Percentiles rank a stretch among this genome's conserved stretches.
Evolutionary conservation across 2,329 filamentous ascomycete genomes (phyloP).

Genomic region (Fusarium lyarnte): DNA sequence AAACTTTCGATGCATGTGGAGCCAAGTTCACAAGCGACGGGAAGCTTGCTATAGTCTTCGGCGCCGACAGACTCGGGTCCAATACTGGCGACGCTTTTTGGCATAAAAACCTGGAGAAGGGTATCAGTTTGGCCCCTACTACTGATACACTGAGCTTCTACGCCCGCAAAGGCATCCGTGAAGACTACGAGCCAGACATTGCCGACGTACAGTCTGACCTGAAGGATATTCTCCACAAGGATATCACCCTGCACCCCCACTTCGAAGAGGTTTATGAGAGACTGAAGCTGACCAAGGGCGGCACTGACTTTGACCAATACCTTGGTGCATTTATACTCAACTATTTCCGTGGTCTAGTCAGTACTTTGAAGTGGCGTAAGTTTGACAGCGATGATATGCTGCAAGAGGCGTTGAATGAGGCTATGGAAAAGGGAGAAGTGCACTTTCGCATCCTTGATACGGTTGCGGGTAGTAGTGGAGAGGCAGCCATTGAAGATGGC

Average conservation of each 20-base stretch:
- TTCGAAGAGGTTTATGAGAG: background rate
- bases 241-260: background rate
- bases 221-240: accelerated
- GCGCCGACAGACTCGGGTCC: background rate
- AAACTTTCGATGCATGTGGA: background rate
- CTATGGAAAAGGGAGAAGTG: background rate
- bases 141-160: background rate
- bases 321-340: background rate
- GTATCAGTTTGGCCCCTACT: background rate
- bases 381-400: background rate
- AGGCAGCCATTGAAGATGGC: background rate
- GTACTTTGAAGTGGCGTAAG: background rate
- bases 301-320: background rate
- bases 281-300: background rate
- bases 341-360: background rate
- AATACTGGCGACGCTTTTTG: background rate
- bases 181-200: background rate
- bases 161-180: background rate
- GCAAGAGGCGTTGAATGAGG: background rate
- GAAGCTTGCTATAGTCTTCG: background rate
- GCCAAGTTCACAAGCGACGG: background rate
- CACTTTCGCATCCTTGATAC: background rate
- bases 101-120: background rate
- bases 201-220: background rate
- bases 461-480: background rate